Evolutionary conservation across 2,329 filamentous ascomycete species (phyloP).

Genomic region (Alternaria longipes): DNA sequence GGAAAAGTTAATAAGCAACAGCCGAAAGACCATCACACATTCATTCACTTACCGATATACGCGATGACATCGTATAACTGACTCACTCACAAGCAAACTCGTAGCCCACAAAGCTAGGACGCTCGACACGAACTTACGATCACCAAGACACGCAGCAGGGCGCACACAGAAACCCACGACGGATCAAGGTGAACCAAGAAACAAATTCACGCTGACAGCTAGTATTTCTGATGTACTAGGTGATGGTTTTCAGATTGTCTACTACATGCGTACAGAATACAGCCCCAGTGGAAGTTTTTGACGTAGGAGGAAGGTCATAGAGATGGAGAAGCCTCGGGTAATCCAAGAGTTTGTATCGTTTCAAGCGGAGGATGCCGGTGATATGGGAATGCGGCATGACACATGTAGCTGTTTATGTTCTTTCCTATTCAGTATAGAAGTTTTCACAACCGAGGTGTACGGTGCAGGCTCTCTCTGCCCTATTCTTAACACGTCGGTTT

Average conservation of each 20-base stretch:
- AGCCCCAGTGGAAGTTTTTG: not conserved
- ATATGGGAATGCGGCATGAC: not conserved
- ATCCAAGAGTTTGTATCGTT: not conserved
- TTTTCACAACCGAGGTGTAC: not conserved
- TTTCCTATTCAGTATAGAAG: not conserved
- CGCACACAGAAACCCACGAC: not conserved
- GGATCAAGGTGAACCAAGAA: not conserved
- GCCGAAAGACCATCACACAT: not conserved
- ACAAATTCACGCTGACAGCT: not conserved
- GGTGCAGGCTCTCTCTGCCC: not conserved
- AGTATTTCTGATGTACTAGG: not conserved
- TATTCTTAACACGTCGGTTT: not conserved
- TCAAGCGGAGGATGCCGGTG: not conserved
- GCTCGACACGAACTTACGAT: not conserved
- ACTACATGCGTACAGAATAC: not conserved
- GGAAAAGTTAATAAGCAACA: not conserved
- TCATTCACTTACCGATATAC: not conserved
- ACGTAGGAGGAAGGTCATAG: not conserved
- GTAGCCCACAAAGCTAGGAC: not conserved
- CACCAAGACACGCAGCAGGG: not conserved
- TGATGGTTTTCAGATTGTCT: not conserved
- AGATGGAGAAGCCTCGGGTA: not conserved
- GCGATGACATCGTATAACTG: not conserved
- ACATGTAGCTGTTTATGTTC: not conserved
- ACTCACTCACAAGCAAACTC: not conserved